Evolutionary conservation across 2,329 filamentous ascomycete species (phyloP).

Genomic region (Monosporascus ibericus): DNA sequence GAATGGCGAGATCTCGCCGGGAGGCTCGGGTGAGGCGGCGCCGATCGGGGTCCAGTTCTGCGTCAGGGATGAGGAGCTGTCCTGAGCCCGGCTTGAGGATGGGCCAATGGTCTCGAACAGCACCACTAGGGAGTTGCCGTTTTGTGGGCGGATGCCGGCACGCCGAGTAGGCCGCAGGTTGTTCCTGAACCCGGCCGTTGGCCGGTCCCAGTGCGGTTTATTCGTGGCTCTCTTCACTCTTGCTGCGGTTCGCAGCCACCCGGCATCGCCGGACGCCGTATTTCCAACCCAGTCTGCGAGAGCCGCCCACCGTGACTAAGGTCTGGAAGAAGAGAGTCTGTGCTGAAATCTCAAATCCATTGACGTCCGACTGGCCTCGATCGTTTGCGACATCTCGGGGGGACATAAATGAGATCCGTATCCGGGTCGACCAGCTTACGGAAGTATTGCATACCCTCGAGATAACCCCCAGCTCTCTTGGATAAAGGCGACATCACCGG

Average conservation of each 20-base stretch:
- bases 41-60: constrained; percentile 52
- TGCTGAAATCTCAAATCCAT: constrained; percentile 17
- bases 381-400: constrained; percentile 12
- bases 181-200: constrained; percentile 45
- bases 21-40: constrained; percentile 48
- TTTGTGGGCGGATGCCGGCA: constrained; percentile 50
- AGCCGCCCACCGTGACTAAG: constrained; percentile 41
- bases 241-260: constrained; percentile 34
- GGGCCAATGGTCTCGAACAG: constrained; percentile 38
- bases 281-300: constrained; percentile 43
- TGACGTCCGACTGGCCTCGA: constrained; percentile 21
- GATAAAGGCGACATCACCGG: constrained; percentile 44
- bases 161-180: constrained; percentile 35
- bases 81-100: constrained; percentile 24
- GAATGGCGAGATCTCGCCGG: constrained; percentile 52
- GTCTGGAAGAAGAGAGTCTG: constrained; percentile 42
- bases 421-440: constrained; percentile 13
- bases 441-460: constrained; percentile 34
- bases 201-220: constrained; percentile 40
- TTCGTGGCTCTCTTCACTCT: constrained; percentile 40
- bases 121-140: constrained; percentile 52
- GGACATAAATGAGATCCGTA: constrained; percentile 18
- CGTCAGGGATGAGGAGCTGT: constrained; percentile 38
- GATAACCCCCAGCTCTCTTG: constrained; percentile 42
- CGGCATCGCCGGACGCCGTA: constrained; percentile 28